Evolutionary conservation across 2,329 filamentous ascomycete species (phyloP), one percentile per base, ranked within the genome.

Genomic region (Talaromyces verruculosus): DNA sequence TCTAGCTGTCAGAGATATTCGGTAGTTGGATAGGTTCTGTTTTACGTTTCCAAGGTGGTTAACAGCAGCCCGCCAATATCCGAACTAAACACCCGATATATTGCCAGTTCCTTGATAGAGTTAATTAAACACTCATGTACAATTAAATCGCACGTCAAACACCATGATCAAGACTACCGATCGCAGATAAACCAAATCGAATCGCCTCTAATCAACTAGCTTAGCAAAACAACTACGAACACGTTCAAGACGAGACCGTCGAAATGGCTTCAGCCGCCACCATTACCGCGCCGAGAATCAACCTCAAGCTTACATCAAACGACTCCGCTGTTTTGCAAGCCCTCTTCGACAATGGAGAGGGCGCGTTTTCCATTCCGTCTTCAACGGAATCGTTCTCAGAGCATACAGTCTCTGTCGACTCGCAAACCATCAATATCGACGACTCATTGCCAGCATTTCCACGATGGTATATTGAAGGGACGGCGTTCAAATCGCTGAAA

Each of bases 311-410:
- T 41, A 78, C 76, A 28, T 74, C 77, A 49, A 81, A 82, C 69
- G 80, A 82, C 69, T 74, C 79, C n/a, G 76, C 76, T 28, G 79
- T 82, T 41, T 75, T 82, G 8, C 77, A 80, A 66, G 80, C 80
- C 17, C 77, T 82, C 39, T 82, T 82, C 65, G 80, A 82, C 63
- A 78, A 79, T 8, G 80, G 82, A 68, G 62, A 64, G 19, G 62
- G 49, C 7, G 22, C 62, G 2, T 64, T 64, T 17, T 28, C 57
- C 3, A 45, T 43, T 19, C 28, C 57, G 28, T 79, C 78, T 13
- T 78, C 78, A 3, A 75, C 76, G 0, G 77, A 77, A 2, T 28
- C 53, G 3, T 63, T 53, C 19, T 28, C 30, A 28, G 75, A 76
- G 0, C 76, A 77, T 7, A 76, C 75, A 58, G 70, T 72, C 25